phyloP scores from a whole-genome alignment of 2,329 filamentous ascomycete species.

The Neofusicoccum cordaticola region DNA sequence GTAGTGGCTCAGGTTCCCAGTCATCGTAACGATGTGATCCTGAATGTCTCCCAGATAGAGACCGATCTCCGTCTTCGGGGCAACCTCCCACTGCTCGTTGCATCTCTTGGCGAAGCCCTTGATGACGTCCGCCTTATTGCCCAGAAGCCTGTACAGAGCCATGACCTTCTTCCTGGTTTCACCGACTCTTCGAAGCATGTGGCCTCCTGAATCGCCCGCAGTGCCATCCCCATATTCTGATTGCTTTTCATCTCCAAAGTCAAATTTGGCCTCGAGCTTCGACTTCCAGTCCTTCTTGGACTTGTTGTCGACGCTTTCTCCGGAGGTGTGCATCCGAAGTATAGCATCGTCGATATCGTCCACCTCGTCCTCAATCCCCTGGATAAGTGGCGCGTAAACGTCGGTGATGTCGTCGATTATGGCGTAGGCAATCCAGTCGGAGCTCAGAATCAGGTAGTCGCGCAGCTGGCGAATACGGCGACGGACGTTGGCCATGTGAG shows the following conservation, averaged over 20 bases:
- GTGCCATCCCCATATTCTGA: conserved; percentile 42
- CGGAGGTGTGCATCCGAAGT: conserved; percentile 68
- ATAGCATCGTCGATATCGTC: conserved; percentile 96
- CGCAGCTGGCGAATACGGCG: conserved; percentile 88
- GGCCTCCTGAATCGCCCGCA: conserved; percentile 52
- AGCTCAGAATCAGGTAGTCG: conserved; percentile 87
- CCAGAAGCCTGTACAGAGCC: conserved; percentile 85
- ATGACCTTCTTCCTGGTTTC: conserved; percentile 97
- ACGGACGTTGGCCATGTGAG: conserved; percentile 93
- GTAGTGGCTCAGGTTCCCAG: conserved; percentile 89
- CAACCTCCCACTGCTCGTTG: conserved; percentile 97
- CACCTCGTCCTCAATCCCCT: conserved; percentile 91
- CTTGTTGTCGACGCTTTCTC: conserved; percentile 32
- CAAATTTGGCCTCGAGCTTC: not conserved
- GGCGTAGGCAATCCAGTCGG: conserved; percentile 98
- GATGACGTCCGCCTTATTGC: conserved; percentile 98
- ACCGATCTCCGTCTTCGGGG: conserved; percentile 93
- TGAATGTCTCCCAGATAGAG: conserved; percentile 97
- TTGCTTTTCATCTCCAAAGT: conserved; percentile 27
- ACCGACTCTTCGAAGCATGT: conserved; percentile 90
- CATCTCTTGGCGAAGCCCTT: conserved; percentile 98
- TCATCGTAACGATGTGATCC: conserved; percentile 99
- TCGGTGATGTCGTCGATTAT: conserved; percentile 99
- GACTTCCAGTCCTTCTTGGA: conserved; percentile 25
- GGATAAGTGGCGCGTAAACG: conserved; percentile 88